Percentiles rank a stretch among this genome's conserved stretches.
Evolutionary conservation across 768 basidiomycete genomes (phyloP).

Genomic region (Rhizopogon sp.): DNA sequence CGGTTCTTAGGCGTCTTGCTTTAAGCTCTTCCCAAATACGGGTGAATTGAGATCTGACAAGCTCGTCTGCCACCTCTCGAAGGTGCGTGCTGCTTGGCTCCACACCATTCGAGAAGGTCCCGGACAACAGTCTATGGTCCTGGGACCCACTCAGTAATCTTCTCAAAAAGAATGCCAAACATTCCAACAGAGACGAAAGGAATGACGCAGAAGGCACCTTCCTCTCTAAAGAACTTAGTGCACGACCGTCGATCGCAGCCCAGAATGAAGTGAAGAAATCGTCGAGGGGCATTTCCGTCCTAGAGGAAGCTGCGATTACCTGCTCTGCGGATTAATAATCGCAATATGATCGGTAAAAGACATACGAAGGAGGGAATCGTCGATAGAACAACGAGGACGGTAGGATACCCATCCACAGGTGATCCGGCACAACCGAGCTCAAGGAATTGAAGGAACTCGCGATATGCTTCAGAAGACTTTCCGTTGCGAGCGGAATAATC

Average conservation of each 20-base stretch:
- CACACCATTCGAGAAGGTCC: conserved; percentile 1
- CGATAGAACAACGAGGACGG: conserved; percentile 74
- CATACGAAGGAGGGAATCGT: conserved; percentile 70
- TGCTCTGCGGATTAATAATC: not conserved
- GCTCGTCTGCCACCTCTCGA: conserved; percentile 4
- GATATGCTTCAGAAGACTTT: conserved; percentile 45
- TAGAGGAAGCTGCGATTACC: conserved; percentile 17
- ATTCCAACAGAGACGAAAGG: conserved; percentile 66
- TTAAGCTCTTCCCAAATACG: conserved; percentile 47
- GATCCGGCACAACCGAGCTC: conserved; percentile 74
- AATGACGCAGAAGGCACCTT: conserved; percentile 57
- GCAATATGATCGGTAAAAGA: not conserved
- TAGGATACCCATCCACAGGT: conserved; percentile 76
- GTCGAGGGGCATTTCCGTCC: conserved; percentile 22
- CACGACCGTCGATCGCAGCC: conserved; percentile 70
- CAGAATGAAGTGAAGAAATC: conserved; percentile 75
- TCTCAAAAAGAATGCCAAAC: conserved; percentile 51
- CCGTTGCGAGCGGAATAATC: not conserved
- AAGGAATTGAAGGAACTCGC: conserved; percentile 76
- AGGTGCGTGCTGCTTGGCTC: conserved; percentile 1
- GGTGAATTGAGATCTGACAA: conserved; percentile 43
- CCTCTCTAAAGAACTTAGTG: conserved; percentile 54
- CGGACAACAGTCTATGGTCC: conserved; percentile 5
- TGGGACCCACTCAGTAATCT: conserved; percentile 28
- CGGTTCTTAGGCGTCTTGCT: conserved; percentile 40